Percentiles rank a stretch among this genome's conserved stretches.
Evolutionary conservation across 2,329 filamentous ascomycete genomes (phyloP).

Genomic region (Botryotinia globosa): DNA sequence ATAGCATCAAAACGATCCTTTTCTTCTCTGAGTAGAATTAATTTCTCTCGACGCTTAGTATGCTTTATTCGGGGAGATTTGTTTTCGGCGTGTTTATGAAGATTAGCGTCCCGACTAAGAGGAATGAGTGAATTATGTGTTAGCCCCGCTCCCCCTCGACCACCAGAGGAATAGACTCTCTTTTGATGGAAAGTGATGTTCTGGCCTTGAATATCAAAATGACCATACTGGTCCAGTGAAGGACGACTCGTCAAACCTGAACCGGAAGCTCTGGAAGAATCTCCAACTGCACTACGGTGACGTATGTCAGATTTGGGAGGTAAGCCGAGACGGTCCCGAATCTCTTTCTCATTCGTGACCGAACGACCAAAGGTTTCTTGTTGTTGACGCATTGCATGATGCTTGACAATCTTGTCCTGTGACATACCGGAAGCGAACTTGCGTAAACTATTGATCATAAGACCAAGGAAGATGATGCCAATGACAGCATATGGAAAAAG

Average conservation of each 20-base stretch:
- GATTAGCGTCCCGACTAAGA: slow-evolving; percentile 33
- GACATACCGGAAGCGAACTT: slow-evolving; percentile 59
- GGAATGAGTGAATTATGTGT: slow-evolving; percentile 21
- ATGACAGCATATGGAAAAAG: slow-evolving; percentile 66
- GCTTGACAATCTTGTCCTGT: slow-evolving; percentile 59
- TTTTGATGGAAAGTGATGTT: slow-evolving; percentile 40
- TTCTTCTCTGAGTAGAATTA: slow-evolving; percentile 55
- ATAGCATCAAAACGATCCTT: slow-evolving; percentile 63
- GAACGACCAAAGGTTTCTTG: slow-evolving; percentile 53
- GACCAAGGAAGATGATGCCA: slow-evolving; percentile 66
- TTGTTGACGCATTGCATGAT: slow-evolving; percentile 55
- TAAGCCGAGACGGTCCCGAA: slow-evolving; percentile 42
- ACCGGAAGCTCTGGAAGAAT: slow-evolving; percentile 31
- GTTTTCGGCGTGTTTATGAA: slow-evolving; percentile 26
- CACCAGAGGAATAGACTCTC: slow-evolving; percentile 27
- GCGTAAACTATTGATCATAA: slow-evolving; percentile 64
- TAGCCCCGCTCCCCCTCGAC: slow-evolving; percentile 34
- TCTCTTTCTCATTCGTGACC: slow-evolving; percentile 51
- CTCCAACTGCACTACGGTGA: slow-evolving; percentile 20
- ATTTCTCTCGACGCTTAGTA: slow-evolving; percentile 39
- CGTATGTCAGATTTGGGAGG: slow-evolving; percentile 29
- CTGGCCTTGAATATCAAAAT: slow-evolving; percentile 39
- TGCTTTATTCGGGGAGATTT: slow-evolving; percentile 22
- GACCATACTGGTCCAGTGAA: slow-evolving; percentile 38
- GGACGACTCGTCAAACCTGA: slow-evolving; percentile 32